Conservation (phyloP, 352 stramenopile species). For the Pythium folliculosum region DNA sequence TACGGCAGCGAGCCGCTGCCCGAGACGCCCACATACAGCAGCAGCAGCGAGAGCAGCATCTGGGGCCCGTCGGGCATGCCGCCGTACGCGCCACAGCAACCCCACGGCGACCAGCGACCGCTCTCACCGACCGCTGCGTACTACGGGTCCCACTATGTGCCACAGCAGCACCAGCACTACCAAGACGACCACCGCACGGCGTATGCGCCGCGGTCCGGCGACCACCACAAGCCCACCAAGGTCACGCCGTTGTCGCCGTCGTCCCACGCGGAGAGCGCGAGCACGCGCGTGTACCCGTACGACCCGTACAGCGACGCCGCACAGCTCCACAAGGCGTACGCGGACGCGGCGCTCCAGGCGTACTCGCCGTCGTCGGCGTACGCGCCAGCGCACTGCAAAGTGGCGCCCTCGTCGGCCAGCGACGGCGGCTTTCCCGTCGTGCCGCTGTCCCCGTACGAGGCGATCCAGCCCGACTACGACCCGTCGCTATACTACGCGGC, state of each 20-base stretch:
- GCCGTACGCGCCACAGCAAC: constrained; percentile 9
- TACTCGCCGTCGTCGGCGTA: constrained; percentile 4
- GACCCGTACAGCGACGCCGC: constrained; percentile 4
- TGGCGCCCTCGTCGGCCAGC: constrained; percentile 10
- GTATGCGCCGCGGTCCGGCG: neutral
- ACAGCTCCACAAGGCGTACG: neutral
- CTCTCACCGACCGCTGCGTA: constrained; percentile 20
- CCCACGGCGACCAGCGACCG: too few species aligned
- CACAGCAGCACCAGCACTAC: neutral
- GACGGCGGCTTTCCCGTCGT: constrained; percentile 12
- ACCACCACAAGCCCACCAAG: neutral
- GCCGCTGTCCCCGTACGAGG: constrained; percentile 18
- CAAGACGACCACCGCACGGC: neutral
- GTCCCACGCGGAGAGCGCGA: neutral
- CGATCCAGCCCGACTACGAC: constrained; percentile 14
- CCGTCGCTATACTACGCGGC: constrained; percentile 14
- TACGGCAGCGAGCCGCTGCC: too few species aligned
- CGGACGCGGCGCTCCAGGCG: neutral
- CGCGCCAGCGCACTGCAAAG: neutral
- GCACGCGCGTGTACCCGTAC: constrained; percentile 24
- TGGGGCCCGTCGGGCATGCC: constrained; percentile 20
- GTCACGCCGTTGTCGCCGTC: neutral
- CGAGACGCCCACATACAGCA: constrained; percentile 2
- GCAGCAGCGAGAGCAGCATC: constrained; percentile 13
- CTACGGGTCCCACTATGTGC: constrained; percentile 7